Base-by-base conservation (phyloP, 495 filamentous ascomycete genomes). In the Aspergillus ellipticus region DNA sequence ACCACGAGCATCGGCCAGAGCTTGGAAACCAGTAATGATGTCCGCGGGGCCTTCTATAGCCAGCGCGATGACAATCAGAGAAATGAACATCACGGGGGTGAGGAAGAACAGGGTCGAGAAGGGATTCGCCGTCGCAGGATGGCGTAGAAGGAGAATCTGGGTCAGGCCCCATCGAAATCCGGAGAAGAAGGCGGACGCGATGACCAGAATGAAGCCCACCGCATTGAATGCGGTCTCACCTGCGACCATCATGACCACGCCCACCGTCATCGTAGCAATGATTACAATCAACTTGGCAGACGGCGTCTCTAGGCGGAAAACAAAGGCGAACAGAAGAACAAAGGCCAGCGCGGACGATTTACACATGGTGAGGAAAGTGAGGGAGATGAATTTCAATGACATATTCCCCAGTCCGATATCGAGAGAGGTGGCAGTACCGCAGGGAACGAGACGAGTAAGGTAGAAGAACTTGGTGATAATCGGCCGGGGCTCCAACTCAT, bases 301-400 rank as follows among this genome's bases (percentile, higher is more conserved):
- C 0, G 90, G 90, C 6, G 81, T 80, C 71, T 99, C 95, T 26
- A 99, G 85, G 33, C 87, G 86, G 78, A 99, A 97, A 48, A 95
- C 63, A 68, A 99, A 96, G 55, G 95, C 95, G 72, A 99, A 99
- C 53, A 96, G 62, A 7, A 99, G 86, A 45, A 99, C 94, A 65
- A 99, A 97, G 35, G 88, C 92, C 16, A 97, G 82, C 31, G 91
- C 88, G 19, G 92, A 96, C 4, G 94, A 97, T 84, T 99, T 99
- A 73, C 94, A 97, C 95, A 99, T 99, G 53, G 93, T 99, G 66
- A 96, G 94, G 65, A 99, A 99, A 5, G 95, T 96, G 53, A 99
- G 84, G 50, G 89, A 89, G 58, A 99, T 97, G 71, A 95, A 97
- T 65, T 90, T 90, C 59, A 99, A 74, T 37, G 89, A 94, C 74